These are phyloP conservation scores for Ceratocystiopsis minuta DNA, from an alignment of 2,329 filamentous ascomycete species.

Conservation along the genomic window DNA sequence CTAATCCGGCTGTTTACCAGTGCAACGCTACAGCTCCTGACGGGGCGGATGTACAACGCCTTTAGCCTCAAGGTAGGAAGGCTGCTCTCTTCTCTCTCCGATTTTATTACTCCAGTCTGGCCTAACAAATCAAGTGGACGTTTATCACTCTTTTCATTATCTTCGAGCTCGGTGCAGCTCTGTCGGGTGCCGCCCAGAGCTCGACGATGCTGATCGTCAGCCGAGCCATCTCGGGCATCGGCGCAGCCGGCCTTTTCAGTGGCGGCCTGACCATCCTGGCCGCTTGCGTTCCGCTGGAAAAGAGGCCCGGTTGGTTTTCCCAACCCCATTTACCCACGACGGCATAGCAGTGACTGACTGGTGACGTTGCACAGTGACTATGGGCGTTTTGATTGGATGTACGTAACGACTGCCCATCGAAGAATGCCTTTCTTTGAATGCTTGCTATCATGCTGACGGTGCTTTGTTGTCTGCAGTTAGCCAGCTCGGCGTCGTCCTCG, in stretches of 20 bases:
- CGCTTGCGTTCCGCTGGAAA: slow-evolving; percentile 19
- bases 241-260: slow-evolving; percentile 31
- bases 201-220: slow-evolving; percentile 36
- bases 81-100: neutral
- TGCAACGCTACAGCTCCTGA: slow-evolving; percentile 30
- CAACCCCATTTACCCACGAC: neutral
- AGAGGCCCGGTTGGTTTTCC: slow-evolving; percentile 16
- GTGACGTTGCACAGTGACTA: no score
- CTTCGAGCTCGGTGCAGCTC: slow-evolving; percentile 36
- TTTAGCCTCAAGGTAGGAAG: slow-evolving; percentile 20
- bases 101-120: no score
- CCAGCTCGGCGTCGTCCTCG: slow-evolving; percentile 26
- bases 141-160: slow-evolving; percentile 25
- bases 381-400: no score
- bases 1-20: slow-evolving; percentile 17
- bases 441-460: no score
- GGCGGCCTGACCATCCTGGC: slow-evolving; percentile 33
- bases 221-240: slow-evolving; percentile 33
- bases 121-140: slow-evolving; percentile 15
- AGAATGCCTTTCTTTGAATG: no score
- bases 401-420: no score
- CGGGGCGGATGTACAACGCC: slow-evolving; percentile 31
- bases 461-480: slow-evolving; percentile 13
- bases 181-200: slow-evolving; percentile 32
- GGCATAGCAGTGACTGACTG: no score